Evolutionary conservation across 495 filamentous ascomycete species (phyloP), one percentile per base, ranked within the genome.

Genomic region (Podospora pseudocomata): DNA sequence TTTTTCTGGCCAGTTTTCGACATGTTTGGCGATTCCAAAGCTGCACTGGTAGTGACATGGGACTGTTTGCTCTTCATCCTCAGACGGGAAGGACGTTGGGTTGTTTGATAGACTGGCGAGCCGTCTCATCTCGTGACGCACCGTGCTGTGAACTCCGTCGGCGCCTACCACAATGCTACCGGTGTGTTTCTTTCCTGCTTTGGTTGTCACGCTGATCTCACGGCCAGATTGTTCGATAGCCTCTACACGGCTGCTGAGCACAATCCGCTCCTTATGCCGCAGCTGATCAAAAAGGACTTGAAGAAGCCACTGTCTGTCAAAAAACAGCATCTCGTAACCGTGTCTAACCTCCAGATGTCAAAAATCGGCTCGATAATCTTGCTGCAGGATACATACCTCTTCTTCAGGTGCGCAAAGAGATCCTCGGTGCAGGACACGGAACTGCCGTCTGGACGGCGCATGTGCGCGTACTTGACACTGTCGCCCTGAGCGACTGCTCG

Each of bases 301-400:
- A 5, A 83, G 66, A 5, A 83, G 69, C 15, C 63, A 64, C 55
- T 72, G 74, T 30, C 83, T 71, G 18, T 82, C 78, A 60, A 79
- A 67, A 56, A 79, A 75, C 7, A 67, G 27, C 53, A 64, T 32
- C 9, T 54, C 65, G 61, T 79, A 77, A 23, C 23, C 23, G 23
- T 23, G 23, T 2, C 23, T 23, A 1, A 23, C 1, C 1, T 23
- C 23, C 23, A 23, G 23, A 23, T 23, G 2, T 23, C 23, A 23
- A 23, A 23, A 23, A 1, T 23, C 23, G 23, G 23, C 1, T 23
- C 23, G 1, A 23, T 23, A 23, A 23, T 23, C 23, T 23, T 23
- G 23, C 23, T 23, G 23, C 23, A 23, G 23, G 23, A 23, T 23
- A 1, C 27, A 7, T 64, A 61, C 75, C 75, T 39, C 71, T 56